Base-by-base conservation (phyloP, 176 grass and related monocot species). In the Oryza brachyantha region DNA sequence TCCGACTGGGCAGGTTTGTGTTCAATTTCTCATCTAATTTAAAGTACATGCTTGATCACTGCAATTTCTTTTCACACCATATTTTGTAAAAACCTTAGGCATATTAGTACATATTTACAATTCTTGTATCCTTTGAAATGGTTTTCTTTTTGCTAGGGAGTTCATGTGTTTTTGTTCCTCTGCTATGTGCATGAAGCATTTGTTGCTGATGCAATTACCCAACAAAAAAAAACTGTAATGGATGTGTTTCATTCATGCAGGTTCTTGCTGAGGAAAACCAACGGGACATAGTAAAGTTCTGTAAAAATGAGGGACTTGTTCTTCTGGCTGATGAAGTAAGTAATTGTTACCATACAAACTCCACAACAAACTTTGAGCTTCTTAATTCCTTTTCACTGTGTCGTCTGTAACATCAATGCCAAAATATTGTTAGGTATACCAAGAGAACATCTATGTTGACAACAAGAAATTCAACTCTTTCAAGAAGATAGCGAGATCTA, bases 261-360 rank as follows among this genome's bases (percentile, higher is more conserved):
- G 92, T 99, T 86, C 96, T 99, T 89, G 79, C 88, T 25, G 88
- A 91, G 65, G 92, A 89, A 34, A 99, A 99, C 80, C 96, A 99
- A 68, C 57, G 28, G 66, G 70, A 93, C 68, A 91, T 99, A 81
- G 96, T 91, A 64, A 87, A 90, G 60, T 99, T 99, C 59, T 99
- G 92, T 68, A 89, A 99, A 84, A 88, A 76, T 64, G 96, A 99
- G 81, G 90, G 92, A 43, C 86, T 99, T 61, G 72, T 99, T 85
- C 96, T 99, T 96, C 88, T 99, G 3, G 90, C 96, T 81, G 96
- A 99, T 76, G 96, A 99, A 90, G 96, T 93, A 61, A 82, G 72
- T n/a, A 7, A 10, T 59, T 40, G 17, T 72, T 41, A 72, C 50
- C 17, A 34, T 16, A 67, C 27, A 16, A 69, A 28, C 62, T 75